A percentile compares a stretch with the other conserved stretches of the same genome.
Conservation (phyloP, 495 filamentous ascomycete genomes). For the Neurospora tetraspora region DNA sequence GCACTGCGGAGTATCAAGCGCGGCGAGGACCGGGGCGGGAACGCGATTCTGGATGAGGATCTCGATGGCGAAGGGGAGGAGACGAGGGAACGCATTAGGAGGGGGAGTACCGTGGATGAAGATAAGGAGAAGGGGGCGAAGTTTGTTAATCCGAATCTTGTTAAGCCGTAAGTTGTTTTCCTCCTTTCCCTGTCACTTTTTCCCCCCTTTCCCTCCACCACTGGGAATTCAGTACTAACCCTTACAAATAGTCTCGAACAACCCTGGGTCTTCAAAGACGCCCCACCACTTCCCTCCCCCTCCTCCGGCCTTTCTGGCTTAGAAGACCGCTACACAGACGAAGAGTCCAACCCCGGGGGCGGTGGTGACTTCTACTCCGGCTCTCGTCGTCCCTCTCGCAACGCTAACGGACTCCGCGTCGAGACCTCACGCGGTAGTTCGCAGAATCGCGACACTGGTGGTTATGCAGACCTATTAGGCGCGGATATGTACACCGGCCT, state of each 20-base stretch:
- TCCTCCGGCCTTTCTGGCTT: neutral
- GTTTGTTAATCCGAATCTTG: slow-evolving; percentile 70
- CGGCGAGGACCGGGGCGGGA: slow-evolving; percentile 33
- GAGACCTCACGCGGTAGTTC: neutral
- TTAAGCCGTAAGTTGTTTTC: slow-evolving; percentile 43
- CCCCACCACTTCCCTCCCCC: slow-evolving; percentile 24
- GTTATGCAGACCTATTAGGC: neutral
- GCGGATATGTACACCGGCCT: neutral
- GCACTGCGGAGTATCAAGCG: slow-evolving; percentile 73
- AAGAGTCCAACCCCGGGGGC: neutral
- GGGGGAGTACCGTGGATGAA: slow-evolving; percentile 52
- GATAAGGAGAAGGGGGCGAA: slow-evolving; percentile 50
- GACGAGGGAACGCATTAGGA: slow-evolving; percentile 23
- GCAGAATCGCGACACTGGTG: neutral
- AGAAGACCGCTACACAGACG: neutral
- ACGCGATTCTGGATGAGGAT: slow-evolving; percentile 28
- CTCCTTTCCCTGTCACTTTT: neutral
- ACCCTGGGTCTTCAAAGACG: slow-evolving; percentile 43
- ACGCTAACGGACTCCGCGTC: neutral
- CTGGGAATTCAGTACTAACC: slow-evolving; percentile 6
- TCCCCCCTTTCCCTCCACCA: too few relatives aligned
- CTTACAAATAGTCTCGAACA: slow-evolving; percentile 29
- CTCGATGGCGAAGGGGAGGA: slow-evolving; percentile 21
- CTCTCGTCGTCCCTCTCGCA: neutral
- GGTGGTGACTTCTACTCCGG: neutral